A percentile compares a stretch with the other conserved stretches of the same genome.
Conservation (phyloP, 169 alveolate genomes). For the Plasmodium gaboni region DNA sequence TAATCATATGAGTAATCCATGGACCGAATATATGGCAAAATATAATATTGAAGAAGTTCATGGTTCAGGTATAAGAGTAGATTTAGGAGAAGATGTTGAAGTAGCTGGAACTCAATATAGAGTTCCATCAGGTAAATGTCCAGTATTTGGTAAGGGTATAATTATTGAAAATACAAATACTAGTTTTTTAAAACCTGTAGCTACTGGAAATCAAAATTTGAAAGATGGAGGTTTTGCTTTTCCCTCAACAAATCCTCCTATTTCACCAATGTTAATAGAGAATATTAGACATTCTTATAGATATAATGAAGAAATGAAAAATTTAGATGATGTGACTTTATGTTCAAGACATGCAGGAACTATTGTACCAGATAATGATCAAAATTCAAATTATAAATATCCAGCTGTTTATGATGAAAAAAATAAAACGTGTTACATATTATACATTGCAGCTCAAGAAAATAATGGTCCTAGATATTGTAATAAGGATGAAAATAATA, state of each 20-base stretch:
- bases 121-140: slow-evolving; percentile 86
- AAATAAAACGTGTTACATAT: slow-evolving; percentile 77
- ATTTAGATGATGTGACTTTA: slow-evolving; percentile 77
- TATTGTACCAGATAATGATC: slow-evolving; percentile 67
- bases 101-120: slow-evolving; percentile 75
- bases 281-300: slow-evolving; percentile 65
- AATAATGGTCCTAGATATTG: slow-evolving; percentile 86
- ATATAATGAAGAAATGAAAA: slow-evolving; percentile 12
- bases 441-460: slow-evolving; percentile 84
- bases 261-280: slow-evolving; percentile 81
- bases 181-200: slow-evolving; percentile 80
- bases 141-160: slow-evolving; percentile 85
- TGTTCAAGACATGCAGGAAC: slow-evolving; percentile 83
- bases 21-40: slow-evolving; percentile 83
- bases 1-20: slow-evolving; percentile 47
- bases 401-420: slow-evolving; percentile 84
- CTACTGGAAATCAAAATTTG: slow-evolving; percentile 60
- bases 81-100: slow-evolving; percentile 83
- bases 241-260: slow-evolving; percentile 56
- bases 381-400: slow-evolving; percentile 79
- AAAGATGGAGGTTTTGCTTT: slow-evolving; percentile 79
- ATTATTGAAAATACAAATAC: slow-evolving; percentile 76
- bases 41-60: slow-evolving; percentile 80
- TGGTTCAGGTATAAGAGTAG: slow-evolving; percentile 85
- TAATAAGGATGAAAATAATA: slow-evolving; percentile 77